These are phyloP conservation scores for Pythium aquatile DNA, from an alignment of 352 stramenopile species.

Conservation along the genomic window DNA sequence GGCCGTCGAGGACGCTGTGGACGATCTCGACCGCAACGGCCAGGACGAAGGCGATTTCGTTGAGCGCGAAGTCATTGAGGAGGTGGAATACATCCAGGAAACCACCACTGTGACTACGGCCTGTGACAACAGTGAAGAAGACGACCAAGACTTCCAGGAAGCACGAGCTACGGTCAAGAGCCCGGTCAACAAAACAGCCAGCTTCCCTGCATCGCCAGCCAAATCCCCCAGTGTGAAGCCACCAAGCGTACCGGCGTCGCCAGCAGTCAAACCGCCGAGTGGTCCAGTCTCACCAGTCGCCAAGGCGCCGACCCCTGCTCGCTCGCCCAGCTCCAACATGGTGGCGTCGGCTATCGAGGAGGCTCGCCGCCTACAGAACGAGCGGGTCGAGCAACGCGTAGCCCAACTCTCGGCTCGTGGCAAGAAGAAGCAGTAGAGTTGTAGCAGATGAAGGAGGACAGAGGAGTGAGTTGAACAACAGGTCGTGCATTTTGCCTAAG, in stretches of 20 bases:
- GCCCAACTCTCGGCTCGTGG: conserved; percentile 38
- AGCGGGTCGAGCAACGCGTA: conserved; percentile 61
- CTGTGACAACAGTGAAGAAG: conserved; percentile 29
- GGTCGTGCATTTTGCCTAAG: neutral
- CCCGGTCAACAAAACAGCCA: conserved; percentile 24
- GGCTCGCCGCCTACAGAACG: conserved; percentile 46
- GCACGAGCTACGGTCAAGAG: conserved; percentile 28
- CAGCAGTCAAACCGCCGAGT: neutral
- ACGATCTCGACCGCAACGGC: conserved; percentile 55
- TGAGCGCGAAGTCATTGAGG: conserved; percentile 28
- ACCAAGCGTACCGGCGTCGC: conserved; percentile 4
- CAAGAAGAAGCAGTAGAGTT: conserved; percentile 13
- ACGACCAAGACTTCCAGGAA: conserved; percentile 45
- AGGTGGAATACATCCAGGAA: conserved; percentile 34
- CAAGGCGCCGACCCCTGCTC: conserved; percentile 33
- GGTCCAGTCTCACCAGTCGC: conserved; percentile 7
- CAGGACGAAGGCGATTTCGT: conserved; percentile 31
- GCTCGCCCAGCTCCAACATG: conserved; percentile 35
- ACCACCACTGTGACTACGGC: conserved; percentile 1
- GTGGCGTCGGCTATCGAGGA: conserved; percentile 54
- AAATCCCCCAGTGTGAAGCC: conserved; percentile 1
- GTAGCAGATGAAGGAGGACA: neutral
- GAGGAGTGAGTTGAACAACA: too few relatives aligned
- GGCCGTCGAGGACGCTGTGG: conserved; percentile 20
- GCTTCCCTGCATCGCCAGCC: conserved; percentile 17